phyloP scores from a whole-genome alignment of 345 rosid species.

The Populus ilicifolia region DNA sequence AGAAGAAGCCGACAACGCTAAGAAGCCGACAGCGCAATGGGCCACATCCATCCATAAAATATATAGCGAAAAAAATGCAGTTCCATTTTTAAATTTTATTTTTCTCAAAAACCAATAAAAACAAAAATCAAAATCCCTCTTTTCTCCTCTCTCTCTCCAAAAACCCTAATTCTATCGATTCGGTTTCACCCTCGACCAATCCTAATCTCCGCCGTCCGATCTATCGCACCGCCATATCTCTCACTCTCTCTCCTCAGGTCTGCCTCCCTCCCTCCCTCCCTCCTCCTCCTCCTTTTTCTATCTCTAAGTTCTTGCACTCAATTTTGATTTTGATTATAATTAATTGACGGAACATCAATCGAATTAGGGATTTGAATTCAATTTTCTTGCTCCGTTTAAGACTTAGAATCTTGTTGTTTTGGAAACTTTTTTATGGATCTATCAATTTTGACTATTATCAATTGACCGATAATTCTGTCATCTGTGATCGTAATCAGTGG shows the following conservation, averaged over 20 bases:
- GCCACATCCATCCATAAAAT: background rate
- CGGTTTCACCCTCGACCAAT: conserved; percentile 49
- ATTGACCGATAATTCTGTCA: background rate
- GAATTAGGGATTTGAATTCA: background rate
- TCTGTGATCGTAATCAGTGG: background rate
- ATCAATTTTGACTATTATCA: background rate
- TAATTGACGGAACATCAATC: background rate
- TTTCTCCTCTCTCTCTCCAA: conserved; percentile 11
- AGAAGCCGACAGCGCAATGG: background rate
- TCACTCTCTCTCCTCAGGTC: conserved; percentile 4
- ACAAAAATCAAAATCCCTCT: background rate
- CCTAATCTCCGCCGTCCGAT: conserved; percentile 23
- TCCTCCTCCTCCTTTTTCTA: background rate
- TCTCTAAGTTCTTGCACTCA: background rate
- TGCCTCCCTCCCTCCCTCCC: background rate
- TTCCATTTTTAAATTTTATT: background rate
- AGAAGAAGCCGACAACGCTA: background rate
- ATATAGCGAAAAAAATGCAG: background rate
- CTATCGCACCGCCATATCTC: conserved; percentile 7
- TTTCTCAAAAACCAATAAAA: background rate
- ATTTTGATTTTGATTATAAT: background rate
- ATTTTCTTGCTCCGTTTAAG: background rate
- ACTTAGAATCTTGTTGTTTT: background rate
- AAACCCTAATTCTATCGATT: conserved; percentile 49
- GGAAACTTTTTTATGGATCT: conserved; percentile 1